Base-by-base conservation (phyloP, 768 basidiomycete species). In the Suillus weaverae region DNA sequence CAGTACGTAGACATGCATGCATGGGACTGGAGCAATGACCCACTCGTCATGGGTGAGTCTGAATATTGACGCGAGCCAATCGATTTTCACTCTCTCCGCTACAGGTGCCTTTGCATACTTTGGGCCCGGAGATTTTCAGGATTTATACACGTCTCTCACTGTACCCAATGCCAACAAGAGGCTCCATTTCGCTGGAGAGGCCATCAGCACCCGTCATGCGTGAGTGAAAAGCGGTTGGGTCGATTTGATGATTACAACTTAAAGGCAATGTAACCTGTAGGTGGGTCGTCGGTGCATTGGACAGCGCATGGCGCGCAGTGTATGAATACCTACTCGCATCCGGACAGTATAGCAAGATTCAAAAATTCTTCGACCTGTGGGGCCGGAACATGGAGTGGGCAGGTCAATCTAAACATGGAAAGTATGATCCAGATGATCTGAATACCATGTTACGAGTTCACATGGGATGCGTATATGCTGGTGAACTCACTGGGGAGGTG, bases 31-130 rank as follows among this genome's bases (percentile, higher is more conserved):
- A 65, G 64, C 46, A 61, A 68, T 16, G 69, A 78, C 41, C 70
- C 71, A 2, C 65, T 70, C 8, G 3, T 8, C 18, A 75, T 78
- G 72, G 80, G 81, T 81, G 50, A 33, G 73, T 67, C 3, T 46
- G 22, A 14, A 26, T 22, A 48, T 48, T 26, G 46, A 26, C 30
- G 16, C 51, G n/a, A 2, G 59, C 14, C 11, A 38, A 48, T 32
- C 44, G 1, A 16, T 13, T 18, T 10, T 16, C 50, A 30, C 48
- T 63, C 30, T 22, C 44, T 56, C 10, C 13, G 53, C 26, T 26
- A 6, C 53, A 79, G 81, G 81, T 48, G 78, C 78, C 3, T 80
- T 72, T 62, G 81, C 80, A 0, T 70, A 69, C 65, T 83, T 83
- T 60, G 76, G 73, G 0, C 81, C 82, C 11, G 80, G 80, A 5